Evolutionary conservation across 306 rosid species (phyloP).

Genomic region (Ziziphus jujuba): DNA sequence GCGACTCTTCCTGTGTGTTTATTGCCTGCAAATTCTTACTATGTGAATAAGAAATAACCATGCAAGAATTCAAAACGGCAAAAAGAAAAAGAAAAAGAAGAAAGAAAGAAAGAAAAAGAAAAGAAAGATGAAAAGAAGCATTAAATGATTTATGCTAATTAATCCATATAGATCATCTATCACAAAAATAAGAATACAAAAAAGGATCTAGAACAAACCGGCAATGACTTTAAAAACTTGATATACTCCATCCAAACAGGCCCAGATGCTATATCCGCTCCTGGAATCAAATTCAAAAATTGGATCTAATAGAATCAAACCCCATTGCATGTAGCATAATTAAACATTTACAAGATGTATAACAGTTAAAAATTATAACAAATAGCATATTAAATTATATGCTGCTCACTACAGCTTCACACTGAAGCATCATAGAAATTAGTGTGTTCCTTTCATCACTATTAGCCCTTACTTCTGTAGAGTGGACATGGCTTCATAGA

Average conservation of each 20-base stretch:
- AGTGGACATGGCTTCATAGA: no score
- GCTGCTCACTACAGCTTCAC: no score
- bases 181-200: conserved; percentile 17
- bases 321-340: neutral
- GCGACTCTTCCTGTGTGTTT: conserved; percentile 79
- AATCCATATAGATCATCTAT: neutral
- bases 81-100: no score
- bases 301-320: conserved; percentile 22
- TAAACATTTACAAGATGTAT: neutral
- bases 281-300: conserved; percentile 47
- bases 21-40: conserved; percentile 41
- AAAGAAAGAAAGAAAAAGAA: neutral
- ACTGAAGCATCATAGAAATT: no score
- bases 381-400: no score
- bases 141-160: conserved; percentile 8
- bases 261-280: conserved; percentile 91
- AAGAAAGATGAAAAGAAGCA: conserved; percentile 8
- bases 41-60: conserved; percentile 13
- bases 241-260: conserved; percentile 98
- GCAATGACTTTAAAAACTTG: conserved; percentile 74
- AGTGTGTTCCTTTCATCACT: no score
- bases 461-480: no score
- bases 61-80: no score
- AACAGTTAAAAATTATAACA: no score
- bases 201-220: conserved; percentile 52